These are phyloP conservation scores for Cydonia oblonga DNA, from an alignment of 331 rosid genomes.

Conservation along the genomic window DNA sequence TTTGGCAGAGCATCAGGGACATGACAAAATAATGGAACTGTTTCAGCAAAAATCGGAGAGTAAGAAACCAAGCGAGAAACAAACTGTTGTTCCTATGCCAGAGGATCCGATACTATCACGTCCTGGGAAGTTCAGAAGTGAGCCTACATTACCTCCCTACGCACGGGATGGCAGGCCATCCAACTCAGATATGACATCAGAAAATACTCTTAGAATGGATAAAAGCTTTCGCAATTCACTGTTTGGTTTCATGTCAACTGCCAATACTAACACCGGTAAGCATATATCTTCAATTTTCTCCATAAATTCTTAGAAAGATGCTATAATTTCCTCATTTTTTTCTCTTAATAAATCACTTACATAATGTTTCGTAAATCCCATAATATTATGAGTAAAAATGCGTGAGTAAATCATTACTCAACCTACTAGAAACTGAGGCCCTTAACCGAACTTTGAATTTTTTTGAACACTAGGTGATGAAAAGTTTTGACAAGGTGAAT, in stretches of 20 bases:
- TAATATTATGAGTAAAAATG: neutral
- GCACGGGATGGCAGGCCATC: conserved; percentile 14
- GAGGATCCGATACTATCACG: neutral
- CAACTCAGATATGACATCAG: neutral
- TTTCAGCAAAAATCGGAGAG: conserved; percentile 14
- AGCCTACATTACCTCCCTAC: conserved; percentile 18
- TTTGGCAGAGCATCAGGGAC: conserved; percentile 46
- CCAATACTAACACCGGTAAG: conserved; percentile 28
- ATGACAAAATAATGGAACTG: conserved; percentile 29
- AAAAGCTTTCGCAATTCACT: conserved; percentile 44
- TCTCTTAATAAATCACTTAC: neutral
- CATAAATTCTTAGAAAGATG: neutral
- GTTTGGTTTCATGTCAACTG: conserved; percentile 48
- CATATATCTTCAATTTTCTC: neutral
- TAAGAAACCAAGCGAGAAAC: neutral
- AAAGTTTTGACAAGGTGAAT: neutral
- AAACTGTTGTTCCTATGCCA: neutral
- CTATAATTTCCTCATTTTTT: neutral
- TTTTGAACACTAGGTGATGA: neutral
- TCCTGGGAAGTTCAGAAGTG: conserved; percentile 37
- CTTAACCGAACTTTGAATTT: neutral
- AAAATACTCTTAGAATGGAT: conserved; percentile 17
- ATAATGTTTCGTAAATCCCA: neutral
- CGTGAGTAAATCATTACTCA: neutral
- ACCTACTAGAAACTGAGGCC: neutral